Evolutionary conservation across 805 yeast species (phyloP), one percentile per base, ranked within the genome.

Genomic region (Zygotorulaspora sp.): DNA sequence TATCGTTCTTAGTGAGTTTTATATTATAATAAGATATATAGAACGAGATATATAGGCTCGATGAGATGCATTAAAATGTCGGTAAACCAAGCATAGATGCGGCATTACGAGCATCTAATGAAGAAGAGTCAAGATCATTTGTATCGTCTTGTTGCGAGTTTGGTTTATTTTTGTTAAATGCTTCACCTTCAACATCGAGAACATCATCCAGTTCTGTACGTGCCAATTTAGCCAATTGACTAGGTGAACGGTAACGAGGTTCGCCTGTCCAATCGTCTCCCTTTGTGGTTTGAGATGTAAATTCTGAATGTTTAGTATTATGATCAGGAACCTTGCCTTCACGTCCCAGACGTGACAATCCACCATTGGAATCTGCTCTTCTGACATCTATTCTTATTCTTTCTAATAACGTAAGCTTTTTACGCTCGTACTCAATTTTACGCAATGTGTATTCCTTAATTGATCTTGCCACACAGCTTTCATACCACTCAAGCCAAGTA

Each of bases 381-480:
- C 95, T 70, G 8, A 85, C 80, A 47, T 83, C 92, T 3, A 74
- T 63, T 41, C 90, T 74, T 41, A 77, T 78, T 48, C 71, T 75
- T 54, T 80, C 95, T 66, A 94, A 70, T 25, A 82, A 71, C 39
- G 78, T 73, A 36, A 92, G 68, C 34, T 83, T 79, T 51, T 85
- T 80, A 30, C 97, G 74, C 64, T 89, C 96, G 48, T 80, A 84
- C 43, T 87, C 95, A 30, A 92, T 88, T 50, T 78, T 78, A 45
- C 78, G 77, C 46, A 83, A 64, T 0, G 87, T 75, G 45, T 72
- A 78, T 30, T 69, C 72, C 42, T 77, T 78, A 32, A 90, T 65
- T 16, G 76, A 63, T 14, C 61, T 60, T 42, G 70, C 71, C 25
- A 87, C 53, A 53, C 74, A 77, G 2, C 53, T 41, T 38, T 83